Percentiles rank a stretch among this genome's conserved stretches.
phyloP scores from a whole-genome alignment of 208 protist genomes.

The Crithidia mellificae region DNA sequence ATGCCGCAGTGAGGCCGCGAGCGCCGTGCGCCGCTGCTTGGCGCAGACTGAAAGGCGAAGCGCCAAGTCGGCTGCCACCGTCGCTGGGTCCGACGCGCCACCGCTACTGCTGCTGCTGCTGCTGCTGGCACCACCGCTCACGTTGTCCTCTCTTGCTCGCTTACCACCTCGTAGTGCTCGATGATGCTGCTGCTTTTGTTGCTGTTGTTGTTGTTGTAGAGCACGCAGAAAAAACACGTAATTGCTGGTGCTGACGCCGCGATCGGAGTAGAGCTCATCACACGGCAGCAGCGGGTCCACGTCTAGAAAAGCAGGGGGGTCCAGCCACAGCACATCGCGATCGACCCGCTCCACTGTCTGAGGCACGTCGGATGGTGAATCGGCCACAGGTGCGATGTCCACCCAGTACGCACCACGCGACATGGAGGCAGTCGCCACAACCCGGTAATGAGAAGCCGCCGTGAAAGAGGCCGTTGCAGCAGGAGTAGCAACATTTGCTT shows the following conservation, averaged over 20 bases:
- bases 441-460: constrained; percentile 11
- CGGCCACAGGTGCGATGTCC: constrained; percentile 23
- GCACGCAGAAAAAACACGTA: constrained; percentile 53
- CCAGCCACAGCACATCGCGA: constrained; percentile 37
- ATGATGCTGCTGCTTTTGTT: neutral
- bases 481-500: neutral
- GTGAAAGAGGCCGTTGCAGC: neutral
- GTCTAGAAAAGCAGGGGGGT: constrained; percentile 36
- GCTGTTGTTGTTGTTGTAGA: constrained; percentile 14
- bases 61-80: neutral
- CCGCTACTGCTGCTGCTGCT: neutral
- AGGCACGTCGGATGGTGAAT: no score
- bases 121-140: no score
- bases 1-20: constrained; percentile 1
- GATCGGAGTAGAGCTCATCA: constrained; percentile 53
- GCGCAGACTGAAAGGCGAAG: neutral
- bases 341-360: constrained; percentile 36
- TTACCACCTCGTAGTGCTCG: no score
- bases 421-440: constrained; percentile 29
- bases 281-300: constrained; percentile 63
- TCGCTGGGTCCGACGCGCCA: neutral
- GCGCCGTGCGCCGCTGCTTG: constrained; percentile 12
- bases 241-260: constrained; percentile 51
- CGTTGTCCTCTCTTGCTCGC: no score
- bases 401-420: constrained; percentile 45